A percentile compares a stretch with the other conserved stretches of the same genome.
Evolutionary conservation across 768 basidiomycete species (phyloP).

Genomic region (Cystobasidium ongulense): DNA sequence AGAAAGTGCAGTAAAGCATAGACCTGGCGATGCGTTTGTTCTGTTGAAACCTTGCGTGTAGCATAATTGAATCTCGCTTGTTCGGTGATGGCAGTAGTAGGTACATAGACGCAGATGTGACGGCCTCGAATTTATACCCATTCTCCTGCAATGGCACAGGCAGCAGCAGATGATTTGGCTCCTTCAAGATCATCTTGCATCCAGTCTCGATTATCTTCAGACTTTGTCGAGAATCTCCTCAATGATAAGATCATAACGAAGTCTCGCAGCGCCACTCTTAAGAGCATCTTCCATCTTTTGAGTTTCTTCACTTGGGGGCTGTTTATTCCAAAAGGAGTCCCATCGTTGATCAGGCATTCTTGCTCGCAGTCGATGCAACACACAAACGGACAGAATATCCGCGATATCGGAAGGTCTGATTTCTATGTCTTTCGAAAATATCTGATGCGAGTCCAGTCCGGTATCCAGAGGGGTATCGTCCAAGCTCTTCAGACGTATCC

Average conservation of each 20-base stretch:
- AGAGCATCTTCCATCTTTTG: neutral
- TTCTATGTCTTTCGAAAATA: neutral
- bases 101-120: too few species aligned
- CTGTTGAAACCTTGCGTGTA: too few species aligned
- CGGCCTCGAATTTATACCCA: too few species aligned
- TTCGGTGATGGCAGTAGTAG: too few species aligned
- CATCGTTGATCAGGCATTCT: neutral
- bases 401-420: neutral
- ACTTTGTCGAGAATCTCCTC: neutral
- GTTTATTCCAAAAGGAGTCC: neutral
- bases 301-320: neutral
- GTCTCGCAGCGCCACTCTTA: neutral
- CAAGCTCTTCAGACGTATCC: neutral
- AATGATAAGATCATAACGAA: neutral
- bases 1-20: neutral
- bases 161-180: too few species aligned
- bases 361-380: neutral
- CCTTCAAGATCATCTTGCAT: too few species aligned
- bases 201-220: too few species aligned
- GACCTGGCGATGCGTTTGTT: too few species aligned
- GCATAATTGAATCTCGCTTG: too few species aligned
- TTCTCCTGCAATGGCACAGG: too few species aligned
- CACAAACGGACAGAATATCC: neutral
- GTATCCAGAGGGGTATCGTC: neutral
- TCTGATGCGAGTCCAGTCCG: neutral